Percentiles rank a stretch among this genome's conserved stretches.
Conservation (phyloP, 2,329 filamentous ascomycete genomes). For the Colletotrichum sp. region DNA sequence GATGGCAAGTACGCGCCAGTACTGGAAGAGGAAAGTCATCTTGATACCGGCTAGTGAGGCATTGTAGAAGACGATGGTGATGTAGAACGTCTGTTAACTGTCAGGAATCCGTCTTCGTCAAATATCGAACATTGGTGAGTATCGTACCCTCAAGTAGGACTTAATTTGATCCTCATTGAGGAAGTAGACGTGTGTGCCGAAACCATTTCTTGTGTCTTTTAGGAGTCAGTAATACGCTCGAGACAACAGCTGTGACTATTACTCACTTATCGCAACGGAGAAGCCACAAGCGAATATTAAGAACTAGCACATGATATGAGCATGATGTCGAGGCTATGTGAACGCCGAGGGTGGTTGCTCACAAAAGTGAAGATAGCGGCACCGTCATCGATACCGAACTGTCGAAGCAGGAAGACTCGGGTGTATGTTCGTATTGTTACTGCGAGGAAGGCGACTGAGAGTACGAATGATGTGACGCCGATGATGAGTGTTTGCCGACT, state of each 20-base stretch:
- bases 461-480: neutral
- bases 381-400: slow-evolving; percentile 30
- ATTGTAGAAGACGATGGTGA: slow-evolving; percentile 36
- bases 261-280: slow-evolving; percentile 10
- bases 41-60: slow-evolving; percentile 33
- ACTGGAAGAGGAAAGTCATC: slow-evolving; percentile 40
- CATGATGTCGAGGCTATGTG: neutral
- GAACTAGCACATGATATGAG: neutral
- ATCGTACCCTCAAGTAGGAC: slow-evolving; percentile 9
- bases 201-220: slow-evolving; percentile 13
- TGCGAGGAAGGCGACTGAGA: slow-evolving; percentile 4
- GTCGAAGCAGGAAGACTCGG: slow-evolving; percentile 26
- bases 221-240: neutral
- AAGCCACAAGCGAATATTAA: slow-evolving; percentile 10
- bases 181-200: slow-evolving; percentile 22
- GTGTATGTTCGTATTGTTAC: slow-evolving; percentile 24
- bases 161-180: neutral
- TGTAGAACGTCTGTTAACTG: slow-evolving; percentile 30
- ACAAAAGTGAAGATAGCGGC: slow-evolving; percentile 29
- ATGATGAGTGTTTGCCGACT: neutral
- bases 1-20: slow-evolving; percentile 38
- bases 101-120: neutral
- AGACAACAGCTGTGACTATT: neutral
- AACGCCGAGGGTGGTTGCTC: neutral
- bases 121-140: no score